Conservation (phyloP, 2,329 filamentous ascomycete species). For the Aureobasidium sp. region DNA sequence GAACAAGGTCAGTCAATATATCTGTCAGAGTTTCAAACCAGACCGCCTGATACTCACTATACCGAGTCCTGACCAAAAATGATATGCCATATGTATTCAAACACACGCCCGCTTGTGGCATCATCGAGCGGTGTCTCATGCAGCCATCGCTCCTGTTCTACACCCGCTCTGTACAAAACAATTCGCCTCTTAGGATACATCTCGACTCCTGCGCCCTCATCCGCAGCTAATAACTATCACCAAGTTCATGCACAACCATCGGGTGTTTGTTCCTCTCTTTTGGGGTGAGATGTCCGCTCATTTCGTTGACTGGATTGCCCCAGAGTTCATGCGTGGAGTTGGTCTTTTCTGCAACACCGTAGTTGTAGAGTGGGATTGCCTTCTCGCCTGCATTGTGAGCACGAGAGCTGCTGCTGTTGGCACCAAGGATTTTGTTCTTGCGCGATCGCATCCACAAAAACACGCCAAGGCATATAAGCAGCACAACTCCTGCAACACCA, state of each 20-base stretch:
- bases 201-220: not conserved
- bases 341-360: not conserved
- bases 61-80: not conserved
- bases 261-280: not conserved
- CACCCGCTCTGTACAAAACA: not conserved
- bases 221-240: not conserved
- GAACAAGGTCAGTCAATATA: not conserved
- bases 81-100: conserved; percentile 52
- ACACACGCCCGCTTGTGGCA: conserved; percentile 45
- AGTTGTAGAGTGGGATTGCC: not conserved
- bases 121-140: conserved; percentile 41
- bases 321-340: not conserved
- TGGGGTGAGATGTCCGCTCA: not conserved
- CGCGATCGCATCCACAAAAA: not conserved
- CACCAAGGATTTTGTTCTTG: not conserved
- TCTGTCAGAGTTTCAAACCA: too few species aligned
- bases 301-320: not conserved
- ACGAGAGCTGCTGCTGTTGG: not conserved
- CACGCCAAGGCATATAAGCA: not conserved
- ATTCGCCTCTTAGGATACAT: not conserved
- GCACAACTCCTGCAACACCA: not conserved
- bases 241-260: not conserved
- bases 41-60: too few species aligned
- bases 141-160: too few species aligned
- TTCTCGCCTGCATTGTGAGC: not conserved